phyloP scores from a whole-genome alignment of 768 basidiomycete species.

The Collybia mongolica region DNA sequence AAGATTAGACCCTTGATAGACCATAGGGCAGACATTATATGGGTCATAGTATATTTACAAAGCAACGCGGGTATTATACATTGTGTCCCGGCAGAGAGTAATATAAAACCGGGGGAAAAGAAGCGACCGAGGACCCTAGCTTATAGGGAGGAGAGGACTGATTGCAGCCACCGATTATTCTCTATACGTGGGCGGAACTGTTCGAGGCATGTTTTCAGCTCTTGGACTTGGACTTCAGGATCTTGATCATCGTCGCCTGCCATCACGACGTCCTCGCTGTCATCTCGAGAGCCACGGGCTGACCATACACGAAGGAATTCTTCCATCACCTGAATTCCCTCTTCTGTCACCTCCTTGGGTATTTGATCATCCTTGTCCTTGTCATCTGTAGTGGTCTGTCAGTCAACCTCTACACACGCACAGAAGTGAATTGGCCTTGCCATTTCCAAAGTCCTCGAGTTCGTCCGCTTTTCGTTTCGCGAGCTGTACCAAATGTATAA shows the following conservation, averaged over 20 bases:
- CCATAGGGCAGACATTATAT: no score
- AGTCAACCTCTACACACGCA: neutral
- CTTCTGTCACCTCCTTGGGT: slow-evolving; percentile 61
- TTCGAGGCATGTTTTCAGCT: slow-evolving; percentile 62
- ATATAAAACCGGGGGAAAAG: no score
- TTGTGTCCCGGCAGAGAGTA: no score
- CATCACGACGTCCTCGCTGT: slow-evolving; percentile 51
- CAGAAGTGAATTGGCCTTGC: slow-evolving; percentile 1
- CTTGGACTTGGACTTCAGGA: slow-evolving; percentile 43
- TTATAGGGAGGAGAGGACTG: slow-evolving; percentile 45
- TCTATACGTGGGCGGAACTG: slow-evolving; percentile 70
- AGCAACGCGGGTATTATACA: neutral
- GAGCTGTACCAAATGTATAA: slow-evolving; percentile 43
- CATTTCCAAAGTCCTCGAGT: slow-evolving; percentile 75
- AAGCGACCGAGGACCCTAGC: no score
- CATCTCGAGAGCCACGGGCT: slow-evolving; percentile 36
- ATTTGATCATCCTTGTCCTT: slow-evolving; percentile 40
- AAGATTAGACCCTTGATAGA: no score
- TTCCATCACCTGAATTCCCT: slow-evolving; percentile 81
- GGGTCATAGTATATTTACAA: neutral
- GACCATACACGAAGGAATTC: slow-evolving; percentile 71
- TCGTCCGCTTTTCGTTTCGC: slow-evolving; percentile 93
- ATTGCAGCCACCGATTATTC: slow-evolving; percentile 74
- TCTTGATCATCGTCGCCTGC: slow-evolving; percentile 25
- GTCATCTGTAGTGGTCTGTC: slow-evolving; percentile 9